Evolutionary conservation across 2,329 filamentous ascomycete genomes (phyloP), one percentile per base, ranked within the genome.

Genomic region (Aspergillus fructus): DNA sequence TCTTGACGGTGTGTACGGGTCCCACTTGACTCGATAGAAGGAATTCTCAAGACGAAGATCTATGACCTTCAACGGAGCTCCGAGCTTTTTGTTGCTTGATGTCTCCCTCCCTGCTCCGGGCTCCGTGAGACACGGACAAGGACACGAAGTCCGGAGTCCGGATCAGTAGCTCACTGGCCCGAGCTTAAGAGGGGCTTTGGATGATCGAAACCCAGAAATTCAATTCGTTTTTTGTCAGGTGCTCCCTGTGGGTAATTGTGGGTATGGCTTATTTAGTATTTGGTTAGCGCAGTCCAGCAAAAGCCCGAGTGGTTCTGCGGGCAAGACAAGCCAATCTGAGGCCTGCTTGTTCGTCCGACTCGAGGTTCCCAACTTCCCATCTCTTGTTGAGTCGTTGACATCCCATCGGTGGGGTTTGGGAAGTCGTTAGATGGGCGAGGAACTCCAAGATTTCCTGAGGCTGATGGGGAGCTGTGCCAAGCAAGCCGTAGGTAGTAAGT

Each of bases 1-100:
- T 56, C 39, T 56, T 51, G 33, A 52, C 30, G 15, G 42, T 19
- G 43, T 42, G 27, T 27, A 41, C 27, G 27, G 55, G 41, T 48
- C 37, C 49, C 55, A 41, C 41, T 45, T 52, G 42, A 34, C 34
- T 51, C 30, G 48, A 45, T n/a, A 46, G 8, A 17, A 46, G 8
- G 13, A 33, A 51, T 46, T 56, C 49, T 12, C 40, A 12, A 27
- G 11, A n/a, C 24, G 55, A 49, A 34, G 42, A 46, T 52, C 49
- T 19, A 34, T 52, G 43, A 34, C 33, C 19, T 15, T 40, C 39
- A 50, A 23, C 12, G 33, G 41, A 40, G 23, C 24, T 19, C 24
- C 8, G 15, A 33, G 15, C 13, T 34, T 12, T 27, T 37, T 30
- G 24, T 41, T 37, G 23, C 33, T 51, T 40, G 27, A 49, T 5